Evolutionary conservation across 257 asterid species (phyloP).

Genomic region (Solanum habrochaites): DNA sequence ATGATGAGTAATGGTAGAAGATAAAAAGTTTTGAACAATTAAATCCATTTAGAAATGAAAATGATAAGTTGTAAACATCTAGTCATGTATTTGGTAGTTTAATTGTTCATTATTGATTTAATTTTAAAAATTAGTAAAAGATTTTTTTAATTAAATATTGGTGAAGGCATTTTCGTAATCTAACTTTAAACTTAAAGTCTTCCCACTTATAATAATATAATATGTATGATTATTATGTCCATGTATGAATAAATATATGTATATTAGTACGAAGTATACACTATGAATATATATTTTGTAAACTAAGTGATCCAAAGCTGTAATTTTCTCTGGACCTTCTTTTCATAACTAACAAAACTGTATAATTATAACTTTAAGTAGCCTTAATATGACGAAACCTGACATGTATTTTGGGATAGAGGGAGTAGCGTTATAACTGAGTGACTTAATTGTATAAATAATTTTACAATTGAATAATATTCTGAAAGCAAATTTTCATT

Average conservation of each 20-base stretch:
- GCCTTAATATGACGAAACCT: not conserved
- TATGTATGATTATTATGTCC: too few species aligned
- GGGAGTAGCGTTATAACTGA: not conserved
- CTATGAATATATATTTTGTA: not conserved
- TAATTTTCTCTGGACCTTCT: not conserved
- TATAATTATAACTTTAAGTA: not conserved
- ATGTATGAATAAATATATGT: not conserved
- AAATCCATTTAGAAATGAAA: too few species aligned
- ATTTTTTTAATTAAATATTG: too few species aligned
- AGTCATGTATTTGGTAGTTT: too few species aligned
- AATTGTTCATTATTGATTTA: too few species aligned
- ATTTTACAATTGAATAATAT: not conserved
- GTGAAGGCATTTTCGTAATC: too few species aligned
- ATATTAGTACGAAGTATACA: not conserved
- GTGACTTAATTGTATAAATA: not conserved
- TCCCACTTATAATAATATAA: too few species aligned
- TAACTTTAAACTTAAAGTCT: too few species aligned
- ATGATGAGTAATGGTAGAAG: too few species aligned
- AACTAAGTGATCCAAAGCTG: not conserved
- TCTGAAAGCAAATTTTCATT: not conserved
- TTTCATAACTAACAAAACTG: not conserved
- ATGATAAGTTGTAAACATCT: too few species aligned
- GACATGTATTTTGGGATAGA: not conserved
- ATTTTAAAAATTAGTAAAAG: too few species aligned
- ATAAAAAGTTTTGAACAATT: too few species aligned